phyloP scores from a whole-genome alignment of 768 basidiomycete species.

The Roridomyces roridus region DNA sequence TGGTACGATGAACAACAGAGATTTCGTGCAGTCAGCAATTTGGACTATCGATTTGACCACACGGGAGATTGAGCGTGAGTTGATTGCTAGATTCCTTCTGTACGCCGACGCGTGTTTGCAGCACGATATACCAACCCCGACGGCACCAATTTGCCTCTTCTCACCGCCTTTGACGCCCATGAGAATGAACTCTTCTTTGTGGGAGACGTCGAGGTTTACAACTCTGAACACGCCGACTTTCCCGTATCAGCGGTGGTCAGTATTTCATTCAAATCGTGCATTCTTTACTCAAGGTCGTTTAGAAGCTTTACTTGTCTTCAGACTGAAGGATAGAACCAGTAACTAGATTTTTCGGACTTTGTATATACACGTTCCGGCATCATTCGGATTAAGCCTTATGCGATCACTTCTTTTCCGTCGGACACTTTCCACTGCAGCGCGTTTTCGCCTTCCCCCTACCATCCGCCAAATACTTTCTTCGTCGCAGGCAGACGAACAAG shows the following conservation, averaged over 20 bases:
- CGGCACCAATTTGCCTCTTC: background rate
- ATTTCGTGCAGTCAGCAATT: background rate
- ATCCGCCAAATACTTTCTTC: slow-evolving; percentile 28
- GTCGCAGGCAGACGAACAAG: slow-evolving; percentile 8
- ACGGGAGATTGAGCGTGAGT: slow-evolving; percentile 13
- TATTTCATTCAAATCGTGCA: background rate
- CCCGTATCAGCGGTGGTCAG: slow-evolving; percentile 5
- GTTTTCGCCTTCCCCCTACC: slow-evolving; percentile 26
- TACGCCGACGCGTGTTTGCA: background rate
- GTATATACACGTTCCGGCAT: too few relatives aligned
- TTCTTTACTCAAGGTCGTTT: background rate
- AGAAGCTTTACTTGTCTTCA: slow-evolving; percentile 11
- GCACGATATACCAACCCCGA: slow-evolving; percentile 12
- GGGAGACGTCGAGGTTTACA: slow-evolving; percentile 2
- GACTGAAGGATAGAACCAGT: background rate
- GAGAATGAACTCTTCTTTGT: slow-evolving; percentile 16
- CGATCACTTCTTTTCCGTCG: background rate
- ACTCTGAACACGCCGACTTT: slow-evolving; percentile 1
- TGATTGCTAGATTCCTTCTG: background rate
- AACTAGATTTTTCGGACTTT: too few relatives aligned
- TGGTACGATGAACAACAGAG: background rate
- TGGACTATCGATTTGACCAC: slow-evolving; percentile 13
- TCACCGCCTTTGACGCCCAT: slow-evolving; percentile 1
- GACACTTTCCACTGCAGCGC: slow-evolving; percentile 15
- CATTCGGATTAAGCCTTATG: too few relatives aligned